These are phyloP conservation scores for Starmerella floris DNA, from an alignment of 805 yeast species.

Conservation along the genomic window DNA sequence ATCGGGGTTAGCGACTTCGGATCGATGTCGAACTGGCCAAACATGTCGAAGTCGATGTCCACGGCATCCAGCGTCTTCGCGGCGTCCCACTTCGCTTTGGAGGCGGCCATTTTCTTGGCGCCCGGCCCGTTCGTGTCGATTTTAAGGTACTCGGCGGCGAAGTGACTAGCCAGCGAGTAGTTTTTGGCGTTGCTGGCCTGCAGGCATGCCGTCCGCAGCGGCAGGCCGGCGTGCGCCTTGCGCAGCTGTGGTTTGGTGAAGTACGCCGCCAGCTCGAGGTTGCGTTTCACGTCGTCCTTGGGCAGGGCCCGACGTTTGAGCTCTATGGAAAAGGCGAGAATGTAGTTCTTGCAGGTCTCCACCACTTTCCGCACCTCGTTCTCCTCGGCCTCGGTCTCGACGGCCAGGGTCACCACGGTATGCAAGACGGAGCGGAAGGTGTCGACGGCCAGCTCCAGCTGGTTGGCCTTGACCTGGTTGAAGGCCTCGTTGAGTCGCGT, in stretches of 20 bases:
- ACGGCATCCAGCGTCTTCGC: constrained; percentile 70
- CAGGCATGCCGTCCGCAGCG: constrained; percentile 89
- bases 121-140: constrained; percentile 53
- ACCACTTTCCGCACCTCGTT: constrained; percentile 59
- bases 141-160: constrained; percentile 71
- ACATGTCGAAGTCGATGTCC: constrained; percentile 84
- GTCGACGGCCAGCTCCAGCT: constrained; percentile 66
- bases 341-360: constrained; percentile 71
- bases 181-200: constrained; percentile 83
- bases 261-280: constrained; percentile 88
- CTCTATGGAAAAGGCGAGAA: constrained; percentile 84
- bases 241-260: constrained; percentile 77
- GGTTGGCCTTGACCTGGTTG: constrained; percentile 69
- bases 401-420: constrained; percentile 57
- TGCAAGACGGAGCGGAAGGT: constrained; percentile 70
- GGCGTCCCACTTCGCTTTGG: constrained; percentile 62
- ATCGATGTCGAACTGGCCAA: constrained; percentile 82
- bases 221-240: constrained; percentile 71
- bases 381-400: constrained; percentile 61
- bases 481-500: constrained; percentile 58
- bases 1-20: constrained; percentile 80
- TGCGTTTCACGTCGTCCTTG: constrained; percentile 53
- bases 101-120: constrained; percentile 75
- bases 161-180: constrained; percentile 74
- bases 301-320: constrained; percentile 73